Percentiles rank a stretch among this genome's conserved stretches.
Conservation (phyloP, 176 grass and related monocot genomes). For the Luzula sylvatica region DNA sequence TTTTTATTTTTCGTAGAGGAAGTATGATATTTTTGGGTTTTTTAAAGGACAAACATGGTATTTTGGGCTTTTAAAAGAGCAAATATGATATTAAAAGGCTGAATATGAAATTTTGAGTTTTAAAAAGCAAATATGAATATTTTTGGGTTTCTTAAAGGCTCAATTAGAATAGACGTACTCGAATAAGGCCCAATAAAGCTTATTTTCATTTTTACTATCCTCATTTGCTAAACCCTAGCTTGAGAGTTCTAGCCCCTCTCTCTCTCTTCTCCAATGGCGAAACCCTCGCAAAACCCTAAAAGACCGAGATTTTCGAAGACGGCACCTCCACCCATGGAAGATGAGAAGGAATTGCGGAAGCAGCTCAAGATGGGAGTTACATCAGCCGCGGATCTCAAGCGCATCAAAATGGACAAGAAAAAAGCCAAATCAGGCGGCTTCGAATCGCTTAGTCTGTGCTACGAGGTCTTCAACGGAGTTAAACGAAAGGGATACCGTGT, state of each 20-base stretch:
- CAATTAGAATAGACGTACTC: too few relatives aligned
- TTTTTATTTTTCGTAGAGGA: too few relatives aligned
- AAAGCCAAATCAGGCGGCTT: slow-evolving; percentile 91
- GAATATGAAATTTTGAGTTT: too few relatives aligned
- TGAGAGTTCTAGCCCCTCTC: background rate
- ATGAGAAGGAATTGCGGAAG: background rate
- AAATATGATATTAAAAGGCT: too few relatives aligned
- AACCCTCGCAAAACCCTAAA: slow-evolving; percentile 21
- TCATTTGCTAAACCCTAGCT: background rate
- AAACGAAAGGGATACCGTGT: slow-evolving; percentile 90
- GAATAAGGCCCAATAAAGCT: too few relatives aligned
- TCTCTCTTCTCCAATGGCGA: slow-evolving; percentile 2
- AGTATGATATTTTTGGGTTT: too few relatives aligned
- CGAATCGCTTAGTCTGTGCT: slow-evolving; percentile 78
- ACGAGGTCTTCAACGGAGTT: slow-evolving; percentile 62
- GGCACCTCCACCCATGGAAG: background rate
- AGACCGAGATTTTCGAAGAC: background rate
- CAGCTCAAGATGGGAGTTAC: slow-evolving; percentile 8
- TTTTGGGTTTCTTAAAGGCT: too few relatives aligned
- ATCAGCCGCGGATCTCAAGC: slow-evolving; percentile 7
- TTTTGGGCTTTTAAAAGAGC: too few relatives aligned
- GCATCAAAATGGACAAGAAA: slow-evolving; percentile 23
- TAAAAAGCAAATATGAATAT: too few relatives aligned
- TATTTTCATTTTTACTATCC: too few relatives aligned
- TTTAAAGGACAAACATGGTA: too few relatives aligned